Percentiles rank a stretch among this genome's conserved stretches.
These are phyloP conservation scores for Phlyctochytrium bullatum DNA, from an alignment of 192 early-diverging fungal genomes.

Conservation along the genomic window DNA sequence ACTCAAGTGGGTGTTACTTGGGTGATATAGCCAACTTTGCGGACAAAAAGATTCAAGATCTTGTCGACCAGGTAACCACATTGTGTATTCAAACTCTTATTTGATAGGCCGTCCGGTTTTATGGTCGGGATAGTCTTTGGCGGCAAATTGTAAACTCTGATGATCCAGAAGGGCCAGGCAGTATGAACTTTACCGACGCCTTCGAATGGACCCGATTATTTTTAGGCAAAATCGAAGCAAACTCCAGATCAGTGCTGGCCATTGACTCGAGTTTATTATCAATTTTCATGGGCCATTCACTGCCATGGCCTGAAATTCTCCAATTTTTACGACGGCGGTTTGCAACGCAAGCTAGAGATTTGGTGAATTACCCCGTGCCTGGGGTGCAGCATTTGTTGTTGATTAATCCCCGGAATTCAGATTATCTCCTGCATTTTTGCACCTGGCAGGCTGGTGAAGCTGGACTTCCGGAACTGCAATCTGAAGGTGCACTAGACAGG, in stretches of 20 bases:
- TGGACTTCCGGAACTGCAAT: slow-evolving; percentile 11
- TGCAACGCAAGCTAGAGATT: slow-evolving; percentile 9
- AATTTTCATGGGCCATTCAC: slow-evolving; percentile 31
- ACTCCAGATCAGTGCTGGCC: slow-evolving; percentile 30
- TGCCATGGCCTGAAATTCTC: slow-evolving; percentile 41
- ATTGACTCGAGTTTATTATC: slow-evolving; percentile 36
- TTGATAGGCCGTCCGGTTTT: slow-evolving; percentile 39
- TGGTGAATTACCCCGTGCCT: slow-evolving; percentile 14
- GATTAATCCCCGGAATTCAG: slow-evolving; percentile 44
- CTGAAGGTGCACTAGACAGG: background rate
- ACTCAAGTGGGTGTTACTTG: slow-evolving; percentile 47
- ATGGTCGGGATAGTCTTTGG: slow-evolving; percentile 53
- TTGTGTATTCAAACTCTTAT: slow-evolving; percentile 1
- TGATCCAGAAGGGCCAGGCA: slow-evolving; percentile 19
- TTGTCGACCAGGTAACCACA: slow-evolving; percentile 43
- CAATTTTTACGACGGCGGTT: slow-evolving; percentile 25
- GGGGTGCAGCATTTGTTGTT: slow-evolving; percentile 44
- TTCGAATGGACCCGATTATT: slow-evolving; percentile 53
- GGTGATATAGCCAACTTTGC: slow-evolving; percentile 47
- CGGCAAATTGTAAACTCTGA: slow-evolving; percentile 27
- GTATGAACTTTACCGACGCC: slow-evolving; percentile 19
- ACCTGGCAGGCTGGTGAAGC: slow-evolving; percentile 9
- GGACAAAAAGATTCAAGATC: slow-evolving; percentile 36
- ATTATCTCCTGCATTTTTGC: slow-evolving; percentile 49
- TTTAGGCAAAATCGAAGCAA: slow-evolving; percentile 50